Base-by-base conservation (phyloP, 2,329 filamentous ascomycete species). In the Onygenales sp. region DNA sequence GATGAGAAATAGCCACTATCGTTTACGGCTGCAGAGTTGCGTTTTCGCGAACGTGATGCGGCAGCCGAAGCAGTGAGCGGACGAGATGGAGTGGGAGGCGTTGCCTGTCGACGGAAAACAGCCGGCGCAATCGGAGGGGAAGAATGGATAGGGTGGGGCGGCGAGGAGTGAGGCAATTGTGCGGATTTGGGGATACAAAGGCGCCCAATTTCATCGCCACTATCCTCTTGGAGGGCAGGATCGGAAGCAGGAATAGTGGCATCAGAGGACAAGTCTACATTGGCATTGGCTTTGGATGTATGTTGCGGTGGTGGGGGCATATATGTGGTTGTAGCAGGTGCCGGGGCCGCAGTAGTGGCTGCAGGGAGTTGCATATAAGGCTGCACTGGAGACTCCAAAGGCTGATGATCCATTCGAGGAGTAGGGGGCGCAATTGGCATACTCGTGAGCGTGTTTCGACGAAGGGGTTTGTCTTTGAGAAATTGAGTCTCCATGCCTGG, bases 1-100 rank as follows among this genome's bases (percentile, higher is more conserved):
- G 91, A 96, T 1, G 93, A 97, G 67, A 95, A 95, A 70, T 97
- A 98, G 42, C 93, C 93, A 66, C 92, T 97, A 70, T 98, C 93
- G 63, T 87, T 88, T 75, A 94, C 85, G 10, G 86, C 85, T 33
- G 81, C 81, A 62, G 87, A 82, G 68, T 89, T 92, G 59, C 87
- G 85, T 71, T 88, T 88, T 59, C 85, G 84, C 40, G 83, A 81
- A 50, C 82, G 83, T 49, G 76, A 73, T 34, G 73, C 77, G 43
- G 78, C 78, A n/a, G 87, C 87, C 17, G 84, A 84, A 40, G 78
- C 73, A 39, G 78, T 74, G 46, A 82, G 77, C 53, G 80, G 78
- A 40, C 79, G 78, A 49, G 80, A 77, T 27, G 86, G 84, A 34
- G 90, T 88, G 14, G 92, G 88, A 33, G 70, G 70, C 6, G 91